Evolutionary conservation across 208 protist genomes (phyloP).

Genomic region (Angomonas ambiguus): DNA sequence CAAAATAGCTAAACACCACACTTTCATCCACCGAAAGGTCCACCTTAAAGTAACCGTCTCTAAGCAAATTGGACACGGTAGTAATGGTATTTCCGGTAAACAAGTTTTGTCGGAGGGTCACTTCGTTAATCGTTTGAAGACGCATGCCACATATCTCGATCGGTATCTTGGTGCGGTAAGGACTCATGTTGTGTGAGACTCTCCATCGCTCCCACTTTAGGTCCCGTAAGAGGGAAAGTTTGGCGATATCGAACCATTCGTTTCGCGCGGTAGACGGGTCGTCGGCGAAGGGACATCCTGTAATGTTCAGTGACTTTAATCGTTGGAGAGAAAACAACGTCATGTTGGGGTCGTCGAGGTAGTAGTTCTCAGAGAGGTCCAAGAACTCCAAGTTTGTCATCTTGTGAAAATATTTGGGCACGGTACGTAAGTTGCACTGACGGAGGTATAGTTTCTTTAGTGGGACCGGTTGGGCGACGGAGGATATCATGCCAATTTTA

Average conservation of each 20-base stretch:
- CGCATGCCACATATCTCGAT: constrained; percentile 76
- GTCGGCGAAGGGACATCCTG: constrained; percentile 80
- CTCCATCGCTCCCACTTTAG: constrained; percentile 83
- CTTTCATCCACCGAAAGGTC: constrained; percentile 74
- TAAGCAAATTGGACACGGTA: constrained; percentile 77
- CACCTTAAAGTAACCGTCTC: constrained; percentile 86
- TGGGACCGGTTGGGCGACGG: constrained; percentile 58
- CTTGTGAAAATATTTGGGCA: constrained; percentile 89
- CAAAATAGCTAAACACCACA: constrained; percentile 57
- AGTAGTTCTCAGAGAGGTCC: constrained; percentile 79
- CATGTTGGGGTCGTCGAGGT: constrained; percentile 82
- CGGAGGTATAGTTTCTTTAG: constrained; percentile 68
- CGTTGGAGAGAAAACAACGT: constrained; percentile 79
- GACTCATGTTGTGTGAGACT: constrained; percentile 68
- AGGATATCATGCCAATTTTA: constrained; percentile 55
- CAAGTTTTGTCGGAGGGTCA: constrained; percentile 54
- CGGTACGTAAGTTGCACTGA: constrained; percentile 56
- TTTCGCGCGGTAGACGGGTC: constrained; percentile 49
- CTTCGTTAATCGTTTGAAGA: constrained; percentile 59
- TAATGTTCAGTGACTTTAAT: constrained; percentile 73
- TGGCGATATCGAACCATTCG: constrained; percentile 87
- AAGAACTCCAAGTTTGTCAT: constrained; percentile 70
- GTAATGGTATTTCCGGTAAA: constrained; percentile 75
- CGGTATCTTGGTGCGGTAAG: constrained; percentile 80
- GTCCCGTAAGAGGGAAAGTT: constrained; percentile 57